These are phyloP conservation scores for Calonectria crousiana DNA, from an alignment of 2,329 filamentous ascomycete species.

Conservation along the genomic window DNA sequence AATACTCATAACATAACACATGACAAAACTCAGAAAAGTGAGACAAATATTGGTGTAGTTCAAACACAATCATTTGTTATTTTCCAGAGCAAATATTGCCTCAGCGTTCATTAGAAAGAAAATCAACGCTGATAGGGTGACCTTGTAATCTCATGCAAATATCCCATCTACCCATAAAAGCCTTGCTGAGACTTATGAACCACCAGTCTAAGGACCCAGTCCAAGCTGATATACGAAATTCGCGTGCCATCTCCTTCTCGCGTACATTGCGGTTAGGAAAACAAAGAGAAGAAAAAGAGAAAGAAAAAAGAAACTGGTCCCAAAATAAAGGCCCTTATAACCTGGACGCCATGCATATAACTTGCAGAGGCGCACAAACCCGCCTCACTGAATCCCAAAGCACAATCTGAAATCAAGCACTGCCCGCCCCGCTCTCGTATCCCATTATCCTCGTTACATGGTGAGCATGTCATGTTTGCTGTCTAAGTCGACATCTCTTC, in stretches of 20 bases:
- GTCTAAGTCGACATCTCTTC: slow-evolving; percentile 49
- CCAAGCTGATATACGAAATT: slow-evolving; percentile 7
- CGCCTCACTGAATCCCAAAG: neutral
- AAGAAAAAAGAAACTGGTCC: neutral
- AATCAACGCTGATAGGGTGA: slow-evolving; percentile 11
- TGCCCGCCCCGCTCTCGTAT: slow-evolving; percentile 18
- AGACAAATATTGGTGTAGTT: neutral
- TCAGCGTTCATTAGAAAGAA: neutral
- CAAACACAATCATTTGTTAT: neutral
- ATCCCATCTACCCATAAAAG: slow-evolving; percentile 17
- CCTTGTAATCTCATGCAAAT: slow-evolving; percentile 1
- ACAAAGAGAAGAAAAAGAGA: neutral
- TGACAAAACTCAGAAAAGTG: neutral
- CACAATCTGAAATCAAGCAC: slow-evolving; percentile 9
- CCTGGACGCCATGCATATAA: slow-evolving; percentile 23
- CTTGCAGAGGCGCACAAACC: neutral
- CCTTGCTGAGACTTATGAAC: slow-evolving; percentile 1
- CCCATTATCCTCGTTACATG: slow-evolving; percentile 23
- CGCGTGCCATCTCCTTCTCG: neutral
- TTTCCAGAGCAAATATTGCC: slow-evolving; percentile 15
- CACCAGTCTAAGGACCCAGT: slow-evolving; percentile 16
- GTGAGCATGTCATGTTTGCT: neutral
- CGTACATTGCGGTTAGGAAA: neutral
- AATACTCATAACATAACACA: neutral
- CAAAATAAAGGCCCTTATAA: neutral